Conservation (phyloP, 2,329 filamentous ascomycete species). For the Aureobasidium sp. region DNA sequence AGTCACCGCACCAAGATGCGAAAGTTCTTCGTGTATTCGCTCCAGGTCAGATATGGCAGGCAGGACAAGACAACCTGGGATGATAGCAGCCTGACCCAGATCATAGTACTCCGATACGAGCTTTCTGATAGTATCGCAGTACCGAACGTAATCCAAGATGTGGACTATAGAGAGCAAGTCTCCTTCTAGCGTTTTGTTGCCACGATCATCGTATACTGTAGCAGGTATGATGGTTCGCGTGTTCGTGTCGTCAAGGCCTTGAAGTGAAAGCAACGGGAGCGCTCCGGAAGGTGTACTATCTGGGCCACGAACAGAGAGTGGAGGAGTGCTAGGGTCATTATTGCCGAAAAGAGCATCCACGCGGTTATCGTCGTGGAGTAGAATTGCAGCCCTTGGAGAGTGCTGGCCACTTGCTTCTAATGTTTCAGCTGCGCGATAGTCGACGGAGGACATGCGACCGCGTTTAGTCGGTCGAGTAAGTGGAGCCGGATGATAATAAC, state of each 20-base stretch:
- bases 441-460: not conserved
- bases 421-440: not conserved
- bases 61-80: not conserved
- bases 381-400: not conserved
- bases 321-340: not conserved
- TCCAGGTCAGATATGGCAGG: not conserved
- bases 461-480: constrained; percentile 12
- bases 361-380: not conserved
- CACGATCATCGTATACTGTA: not conserved
- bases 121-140: not conserved
- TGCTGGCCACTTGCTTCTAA: not conserved
- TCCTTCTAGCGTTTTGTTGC: not conserved
- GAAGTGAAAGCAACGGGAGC: not conserved
- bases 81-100: not conserved
- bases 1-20: not conserved
- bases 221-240: not conserved
- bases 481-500: constrained; percentile 20
- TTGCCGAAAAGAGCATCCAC: not conserved
- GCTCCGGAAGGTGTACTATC: not conserved
- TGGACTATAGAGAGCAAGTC: not conserved
- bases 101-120: not conserved
- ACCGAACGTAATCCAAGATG: not conserved
- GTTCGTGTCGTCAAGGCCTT: not conserved
- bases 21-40: not conserved
- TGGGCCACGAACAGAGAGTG: not conserved